Evolutionary conservation across 1,284 basidiomycete genomes (phyloP).

Genomic region (Sporisorium sorghi): DNA sequence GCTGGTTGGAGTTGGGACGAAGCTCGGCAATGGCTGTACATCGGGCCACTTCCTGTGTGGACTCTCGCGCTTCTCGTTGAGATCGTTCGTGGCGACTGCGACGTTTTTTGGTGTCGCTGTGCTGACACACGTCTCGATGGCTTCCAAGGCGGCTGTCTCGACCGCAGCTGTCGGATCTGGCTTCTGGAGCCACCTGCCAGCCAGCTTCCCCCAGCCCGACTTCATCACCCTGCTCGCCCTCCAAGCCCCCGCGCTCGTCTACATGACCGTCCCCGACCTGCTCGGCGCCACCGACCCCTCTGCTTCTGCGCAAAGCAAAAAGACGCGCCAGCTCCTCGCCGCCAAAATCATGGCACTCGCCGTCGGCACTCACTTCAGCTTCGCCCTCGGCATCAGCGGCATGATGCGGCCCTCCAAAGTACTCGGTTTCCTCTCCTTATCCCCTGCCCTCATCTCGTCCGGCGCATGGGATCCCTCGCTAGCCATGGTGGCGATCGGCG

Average conservation of each 20-base stretch:
- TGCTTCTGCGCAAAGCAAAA: not conserved
- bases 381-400: constrained; percentile 66
- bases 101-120: constrained; percentile 66
- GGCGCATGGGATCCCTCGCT: constrained; percentile 71
- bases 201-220: constrained; percentile 22
- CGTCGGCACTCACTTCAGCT: constrained; percentile 61
- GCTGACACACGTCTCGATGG: constrained; percentile 45
- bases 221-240: constrained; percentile 43
- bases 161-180: not conserved
- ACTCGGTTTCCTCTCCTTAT: constrained; percentile 29
- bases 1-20: constrained; percentile 64
- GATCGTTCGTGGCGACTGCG: constrained; percentile 61
- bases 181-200: constrained; percentile 22
- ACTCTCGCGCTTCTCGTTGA: constrained; percentile 59
- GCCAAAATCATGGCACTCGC: constrained; percentile 55
- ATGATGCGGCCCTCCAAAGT: constrained; percentile 56
- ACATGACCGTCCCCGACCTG: constrained; percentile 16
- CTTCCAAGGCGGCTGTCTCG: not conserved
- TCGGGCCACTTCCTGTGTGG: constrained; percentile 68
- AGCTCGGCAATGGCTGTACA: constrained; percentile 66
- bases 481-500: constrained; percentile 71
- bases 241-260: constrained; percentile 57
- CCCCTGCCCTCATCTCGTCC: constrained; percentile 18
- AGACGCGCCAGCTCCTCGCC: constrained; percentile 18
- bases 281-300: constrained; percentile 10